Evolutionary conservation across 345 rosid genomes (phyloP).

Genomic region (Pistacia vera): DNA sequence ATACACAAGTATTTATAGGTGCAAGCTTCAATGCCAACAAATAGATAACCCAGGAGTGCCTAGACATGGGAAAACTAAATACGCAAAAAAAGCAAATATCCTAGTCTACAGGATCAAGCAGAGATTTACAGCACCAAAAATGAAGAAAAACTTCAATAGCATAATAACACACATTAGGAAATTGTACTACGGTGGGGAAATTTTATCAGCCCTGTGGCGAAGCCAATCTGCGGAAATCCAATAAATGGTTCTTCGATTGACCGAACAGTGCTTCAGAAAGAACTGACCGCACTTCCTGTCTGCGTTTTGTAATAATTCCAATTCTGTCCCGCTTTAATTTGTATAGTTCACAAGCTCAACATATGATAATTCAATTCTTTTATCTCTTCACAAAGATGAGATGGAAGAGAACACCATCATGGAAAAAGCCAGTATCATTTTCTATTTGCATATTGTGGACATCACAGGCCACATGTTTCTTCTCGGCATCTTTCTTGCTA

Average conservation of each 20-base stretch:
- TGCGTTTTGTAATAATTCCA: conserved; percentile 60
- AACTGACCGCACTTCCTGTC: conserved; percentile 80
- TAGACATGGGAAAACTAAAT: not conserved
- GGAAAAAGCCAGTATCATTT: conserved; percentile 35
- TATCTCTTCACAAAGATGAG: conserved; percentile 65
- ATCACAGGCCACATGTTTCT: conserved; percentile 28
- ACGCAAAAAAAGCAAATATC: not conserved
- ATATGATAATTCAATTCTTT: conserved; percentile 52
- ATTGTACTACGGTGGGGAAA: conserved; percentile 67
- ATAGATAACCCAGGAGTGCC: not conserved
- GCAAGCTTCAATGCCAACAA: not conserved
- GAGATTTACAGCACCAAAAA: conserved; percentile 6
- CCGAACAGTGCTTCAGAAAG: conserved; percentile 81
- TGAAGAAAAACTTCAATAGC: not conserved
- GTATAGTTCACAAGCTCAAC: conserved; percentile 63
- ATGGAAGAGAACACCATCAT: conserved; percentile 59
- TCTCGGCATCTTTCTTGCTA: conserved; percentile 41
- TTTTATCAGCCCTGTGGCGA: conserved; percentile 87
- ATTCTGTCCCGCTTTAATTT: conserved; percentile 59
- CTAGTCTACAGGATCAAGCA: not conserved
- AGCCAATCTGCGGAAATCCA: conserved; percentile 96
- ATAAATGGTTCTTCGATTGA: conserved; percentile 59
- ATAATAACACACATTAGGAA: conserved; percentile 13
- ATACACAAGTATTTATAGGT: not conserved
- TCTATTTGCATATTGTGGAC: conserved; percentile 36